Evolutionary conservation across 2,329 filamentous ascomycete species (phyloP), one percentile per base, ranked within the genome.

Genomic region (Aphanocladium album): DNA sequence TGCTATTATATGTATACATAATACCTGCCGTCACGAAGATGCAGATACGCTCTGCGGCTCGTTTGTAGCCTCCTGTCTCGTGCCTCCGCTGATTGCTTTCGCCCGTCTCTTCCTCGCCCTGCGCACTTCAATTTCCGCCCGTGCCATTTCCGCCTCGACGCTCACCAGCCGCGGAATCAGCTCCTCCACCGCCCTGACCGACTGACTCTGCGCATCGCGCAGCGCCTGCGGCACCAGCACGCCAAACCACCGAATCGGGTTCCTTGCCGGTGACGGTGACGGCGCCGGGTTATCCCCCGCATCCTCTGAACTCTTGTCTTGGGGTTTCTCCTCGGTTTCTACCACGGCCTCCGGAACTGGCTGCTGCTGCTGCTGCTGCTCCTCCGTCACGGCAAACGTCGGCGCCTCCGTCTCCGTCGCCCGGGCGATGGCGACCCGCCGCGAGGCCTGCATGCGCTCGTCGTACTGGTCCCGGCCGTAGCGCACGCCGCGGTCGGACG

Each of bases 401-500:
- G 67, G 63, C n/a, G 55, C 33, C n/a, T 50, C 60, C 61, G 4
- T 59, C 37, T 11, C 47, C 12, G 19, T 54, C 39, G 39, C 19
- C 14, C 33, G 47, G 7, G 21, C 11, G 8, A 71, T 67, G 9
- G 52, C 54, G 33, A 87, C 66, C 58, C 73, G 72, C 57, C 82
- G 75, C 23, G 72, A 73, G 3, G 88, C 87, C 69, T 85, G 85
- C 85, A 91, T 90, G 51, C 89, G 82, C 64, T 85, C 82, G 71
- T 93, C 89, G 70, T 90, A 93, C 68, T 84, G 82, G 67, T 90
- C 87, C 64, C 79, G 81, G 3, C 89, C 89, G 70, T 89, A 92
- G 46, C 84, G 79, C 63, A 84, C 71, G 35, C 86, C 83, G 14
- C 83, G 77, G 69, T 84, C 79, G n/a, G 83, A 84, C 30, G 83